These are phyloP conservation scores for Ascochyta fabae DNA, from an alignment of 2,329 filamentous ascomycete genomes.

Conservation along the genomic window DNA sequence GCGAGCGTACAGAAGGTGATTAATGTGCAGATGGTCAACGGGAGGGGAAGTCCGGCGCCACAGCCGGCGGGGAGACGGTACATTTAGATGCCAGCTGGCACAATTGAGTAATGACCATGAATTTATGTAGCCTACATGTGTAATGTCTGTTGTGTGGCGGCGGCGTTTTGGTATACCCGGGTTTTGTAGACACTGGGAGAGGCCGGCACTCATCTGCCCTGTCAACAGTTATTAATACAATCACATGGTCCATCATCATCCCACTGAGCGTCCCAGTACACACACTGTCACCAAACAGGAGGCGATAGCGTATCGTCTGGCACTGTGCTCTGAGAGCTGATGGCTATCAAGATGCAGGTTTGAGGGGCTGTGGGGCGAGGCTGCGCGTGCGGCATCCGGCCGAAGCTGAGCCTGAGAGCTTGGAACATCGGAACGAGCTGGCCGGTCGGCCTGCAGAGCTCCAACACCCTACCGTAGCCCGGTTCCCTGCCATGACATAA, in stretches of 20 bases:
- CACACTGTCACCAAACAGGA: neutral
- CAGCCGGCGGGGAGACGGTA: slow-evolving; percentile 4
- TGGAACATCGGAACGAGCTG: slow-evolving; percentile 29
- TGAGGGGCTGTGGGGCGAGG: neutral
- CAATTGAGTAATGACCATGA: neutral
- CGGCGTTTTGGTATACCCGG: slow-evolving; percentile 16
- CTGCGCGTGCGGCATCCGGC: slow-evolving; percentile 6
- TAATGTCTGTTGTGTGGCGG: slow-evolving; percentile 4
- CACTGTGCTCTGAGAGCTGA: neutral
- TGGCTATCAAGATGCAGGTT: neutral
- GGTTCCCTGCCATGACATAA: slow-evolving; percentile 39
- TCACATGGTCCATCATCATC: neutral
- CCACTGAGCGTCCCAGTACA: neutral
- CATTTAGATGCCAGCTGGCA: neutral
- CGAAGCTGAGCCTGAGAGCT: slow-evolving; percentile 5
- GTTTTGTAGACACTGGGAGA: neutral
- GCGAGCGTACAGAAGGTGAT: slow-evolving; percentile 22
- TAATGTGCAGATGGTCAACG: slow-evolving; percentile 21
- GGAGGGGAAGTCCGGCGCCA: slow-evolving; percentile 12
- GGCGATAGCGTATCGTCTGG: neutral
- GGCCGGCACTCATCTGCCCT: slow-evolving; percentile 12
- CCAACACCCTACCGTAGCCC: slow-evolving; percentile 10
- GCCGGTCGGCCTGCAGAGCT: slow-evolving; percentile 19
- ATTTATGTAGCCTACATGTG: neutral
- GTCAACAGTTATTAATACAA: neutral